Evolutionary conservation across 2,329 filamentous ascomycete genomes (phyloP), one percentile per base, ranked within the genome.

Genomic region (Fusarium lyarnte): DNA sequence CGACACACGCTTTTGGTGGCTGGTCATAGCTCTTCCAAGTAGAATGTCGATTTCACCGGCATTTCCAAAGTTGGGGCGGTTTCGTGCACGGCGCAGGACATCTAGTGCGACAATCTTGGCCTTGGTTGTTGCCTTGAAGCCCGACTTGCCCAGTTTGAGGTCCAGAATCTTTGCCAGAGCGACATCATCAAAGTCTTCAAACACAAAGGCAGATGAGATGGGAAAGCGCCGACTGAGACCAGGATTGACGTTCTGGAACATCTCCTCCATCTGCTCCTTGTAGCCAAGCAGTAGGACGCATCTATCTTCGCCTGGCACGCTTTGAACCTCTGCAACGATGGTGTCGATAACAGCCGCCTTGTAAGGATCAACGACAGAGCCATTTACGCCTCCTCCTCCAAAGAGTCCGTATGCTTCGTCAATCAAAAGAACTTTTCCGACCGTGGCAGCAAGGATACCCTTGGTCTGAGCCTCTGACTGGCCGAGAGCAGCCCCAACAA

Each of bases 351-450:
- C 91, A 1, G 90, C 91, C 0, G 84, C 86, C 76, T 89, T 92
- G 81, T 82, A 94, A 0, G 80, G 77, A 17, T 83, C 82, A 0
- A 64, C 69, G 0, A 58, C 7, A 1, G 66, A 68, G 2, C 66
- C 79, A 5, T 79, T 78, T 1, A 82, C 83, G 3, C 82, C 80
- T 45, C 84, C 84, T 3, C 81, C 84, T 3, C 81, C 79, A 49
- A 85, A 87, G 0, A 95, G 84, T 38, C 90, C 89, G 70, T 95
- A 95, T 0, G 93, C 93, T 77, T 96, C 93, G 69, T 95, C 93
- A 6, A 95, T 94, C 19, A 95, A 88, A 0, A 95, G 85, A 0
- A 95, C 92, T 71, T 95, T 95, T 0, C 93, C 93, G 0, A 87
- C 71, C 0, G 91, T 90, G 0, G 89, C 82, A 0, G 87, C 88